Base-by-base conservation (phyloP, 345 rosid species). In the Aethionema arabicum region DNA sequence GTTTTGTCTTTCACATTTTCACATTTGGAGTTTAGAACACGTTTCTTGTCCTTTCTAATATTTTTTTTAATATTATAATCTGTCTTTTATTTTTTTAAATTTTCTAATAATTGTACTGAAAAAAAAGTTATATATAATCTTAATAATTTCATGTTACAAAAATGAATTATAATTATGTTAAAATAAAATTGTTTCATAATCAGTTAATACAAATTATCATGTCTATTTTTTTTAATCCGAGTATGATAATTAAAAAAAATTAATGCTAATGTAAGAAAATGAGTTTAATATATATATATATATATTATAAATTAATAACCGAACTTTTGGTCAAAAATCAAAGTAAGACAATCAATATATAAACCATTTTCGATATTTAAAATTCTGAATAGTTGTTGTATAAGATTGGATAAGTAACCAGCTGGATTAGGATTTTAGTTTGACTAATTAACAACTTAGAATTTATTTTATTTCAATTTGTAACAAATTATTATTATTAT, bases 361-460 rank as follows among this genome's bases (percentile, higher is more conserved):
- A 53, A 35, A 5, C 38, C 4, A 35, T 5, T 8, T 35, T 5
- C 6, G 38, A 5, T 8, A 35, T 46, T 42, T 40, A 5, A 47
- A 13, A 53, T n/a, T 11, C 48, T 62, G 4, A 39, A 48, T 11
- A 38, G 32, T 62, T 38, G n/a, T 54, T 53, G 1, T 4, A 47
- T 61, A 56, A 11, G 55, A 46, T 13, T 60, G 56, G 67, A 69
- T 69, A 61, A 53, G 73, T 39, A 61, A 61, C 62, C 56, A 62
- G 68, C 68, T 48, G 52, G 52, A 48, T 47, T 39, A 69, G 4
- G 63, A 69, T 37, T 39, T 69, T n/a, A n/a, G n/a, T n/a, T n/a
- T 0, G 73, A 69, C 74, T 62, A 69, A 62, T 69, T 69, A 69
- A 40, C 74, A 69, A 69, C 74, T 69, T 69, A 32, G 33, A 31